phyloP scores from a whole-genome alignment of 306 rosid species.

The Vachellia collinsii region DNA sequence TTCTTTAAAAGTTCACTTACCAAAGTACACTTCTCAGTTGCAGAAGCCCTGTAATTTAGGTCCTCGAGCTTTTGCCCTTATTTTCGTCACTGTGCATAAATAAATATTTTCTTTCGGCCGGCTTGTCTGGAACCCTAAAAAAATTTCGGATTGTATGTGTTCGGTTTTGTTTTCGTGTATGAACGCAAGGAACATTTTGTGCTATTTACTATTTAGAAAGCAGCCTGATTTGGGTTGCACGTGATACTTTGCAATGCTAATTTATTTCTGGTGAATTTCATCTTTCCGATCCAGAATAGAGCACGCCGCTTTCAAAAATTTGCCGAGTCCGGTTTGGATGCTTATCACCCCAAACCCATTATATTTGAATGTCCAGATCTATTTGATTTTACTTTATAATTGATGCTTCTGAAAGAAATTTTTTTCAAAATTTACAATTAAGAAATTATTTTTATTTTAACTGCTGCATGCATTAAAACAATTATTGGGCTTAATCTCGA shows the following conservation, averaged over 20 bases:
- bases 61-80: conserved; percentile 23
- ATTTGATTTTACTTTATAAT: too few species aligned
- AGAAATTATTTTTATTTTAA: too few species aligned
- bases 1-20: conserved; percentile 55
- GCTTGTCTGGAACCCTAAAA: neutral
- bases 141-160: neutral
- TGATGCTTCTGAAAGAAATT: too few species aligned
- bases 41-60: conserved; percentile 64
- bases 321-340: neutral
- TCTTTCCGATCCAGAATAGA: neutral
- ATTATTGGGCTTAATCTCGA: neutral
- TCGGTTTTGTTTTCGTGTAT: neutral
- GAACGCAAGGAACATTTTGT: neutral
- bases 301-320: neutral
- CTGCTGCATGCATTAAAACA: neutral
- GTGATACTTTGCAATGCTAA: neutral
- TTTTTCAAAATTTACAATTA: too few species aligned
- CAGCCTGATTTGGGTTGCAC: neutral
- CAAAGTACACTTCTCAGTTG: conserved; percentile 58
- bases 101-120: conserved; percentile 23
- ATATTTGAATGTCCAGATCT: too few species aligned
- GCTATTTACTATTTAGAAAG: neutral
- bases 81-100: conserved; percentile 41
- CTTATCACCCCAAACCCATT: too few species aligned
- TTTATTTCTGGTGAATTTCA: neutral